Percentiles rank a stretch among this genome's conserved stretches.
These are phyloP conservation scores for Yamadazyma trypodendri DNA, from an alignment of 1,139 yeast genomes.

Conservation along the genomic window DNA sequence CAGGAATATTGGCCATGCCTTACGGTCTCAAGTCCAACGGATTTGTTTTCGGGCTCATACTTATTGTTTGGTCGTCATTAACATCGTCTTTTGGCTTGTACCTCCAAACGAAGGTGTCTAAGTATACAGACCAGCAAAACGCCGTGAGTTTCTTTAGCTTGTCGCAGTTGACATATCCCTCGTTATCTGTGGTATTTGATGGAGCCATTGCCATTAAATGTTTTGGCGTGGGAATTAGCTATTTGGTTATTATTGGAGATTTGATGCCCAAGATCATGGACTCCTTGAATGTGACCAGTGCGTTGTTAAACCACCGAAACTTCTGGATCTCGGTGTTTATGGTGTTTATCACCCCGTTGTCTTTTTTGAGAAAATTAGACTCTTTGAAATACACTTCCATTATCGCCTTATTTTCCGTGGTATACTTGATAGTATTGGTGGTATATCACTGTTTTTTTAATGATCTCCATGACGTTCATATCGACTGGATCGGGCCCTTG, in stretches of 20 bases:
- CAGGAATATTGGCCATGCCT: slow-evolving; percentile 60
- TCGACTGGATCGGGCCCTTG: slow-evolving; percentile 39
- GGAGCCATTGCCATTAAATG: slow-evolving; percentile 61
- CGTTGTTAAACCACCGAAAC: slow-evolving; percentile 42
- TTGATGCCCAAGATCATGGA: slow-evolving; percentile 76
- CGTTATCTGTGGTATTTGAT: slow-evolving; percentile 44
- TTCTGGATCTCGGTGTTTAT: slow-evolving; percentile 71
- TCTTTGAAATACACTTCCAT: slow-evolving; percentile 83
- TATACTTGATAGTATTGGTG: slow-evolving; percentile 74
- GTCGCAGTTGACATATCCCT: slow-evolving; percentile 55
- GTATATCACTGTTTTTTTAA: slow-evolving; percentile 56
- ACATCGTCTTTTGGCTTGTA: slow-evolving; percentile 55
- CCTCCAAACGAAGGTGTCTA: slow-evolving; percentile 50
- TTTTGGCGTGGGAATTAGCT: slow-evolving; percentile 90
- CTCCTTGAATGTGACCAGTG: slow-evolving; percentile 32
- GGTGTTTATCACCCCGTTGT: slow-evolving; percentile 68
- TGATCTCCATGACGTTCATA: slow-evolving; percentile 23
- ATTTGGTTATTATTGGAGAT: slow-evolving; percentile 86
- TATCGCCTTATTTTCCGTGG: slow-evolving; percentile 80
- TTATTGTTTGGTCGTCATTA: slow-evolving; percentile 47
- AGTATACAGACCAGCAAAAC: slow-evolving; percentile 47
- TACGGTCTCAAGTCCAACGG: slow-evolving; percentile 54
- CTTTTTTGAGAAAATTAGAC: slow-evolving; percentile 72
- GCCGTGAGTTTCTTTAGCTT: slow-evolving; percentile 54
- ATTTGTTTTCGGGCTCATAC: slow-evolving; percentile 43